Percentiles rank a stretch among this genome's conserved stretches.
These are phyloP conservation scores for Leonotis leonurus DNA, from an alignment of 257 asterid species.

Conservation along the genomic window DNA sequence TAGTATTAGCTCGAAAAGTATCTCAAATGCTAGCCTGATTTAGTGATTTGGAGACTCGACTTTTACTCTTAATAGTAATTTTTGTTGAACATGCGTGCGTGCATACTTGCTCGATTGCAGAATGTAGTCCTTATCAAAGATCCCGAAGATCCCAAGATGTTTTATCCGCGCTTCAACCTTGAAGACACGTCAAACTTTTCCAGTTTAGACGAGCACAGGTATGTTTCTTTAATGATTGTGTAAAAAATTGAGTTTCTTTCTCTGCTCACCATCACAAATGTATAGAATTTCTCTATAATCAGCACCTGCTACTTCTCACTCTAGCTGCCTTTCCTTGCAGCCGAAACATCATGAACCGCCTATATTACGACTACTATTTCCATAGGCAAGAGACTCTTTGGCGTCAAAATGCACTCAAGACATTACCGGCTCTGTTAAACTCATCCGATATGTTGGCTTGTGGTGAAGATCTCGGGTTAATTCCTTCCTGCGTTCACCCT, in stretches of 20 bases:
- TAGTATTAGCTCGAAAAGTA: too few relatives aligned
- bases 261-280: background rate
- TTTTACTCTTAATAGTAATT: too few relatives aligned
- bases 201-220: slow-evolving; percentile 75
- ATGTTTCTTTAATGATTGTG: too few relatives aligned
- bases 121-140: slow-evolving; percentile 77
- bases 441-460: slow-evolving; percentile 98
- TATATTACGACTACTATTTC: slow-evolving; percentile 88
- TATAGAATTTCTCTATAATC: background rate
- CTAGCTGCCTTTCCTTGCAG: slow-evolving; percentile 60
- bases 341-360: slow-evolving; percentile 63
- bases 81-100: too few relatives aligned
- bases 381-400: slow-evolving; percentile 85
- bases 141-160: slow-evolving; percentile 71
- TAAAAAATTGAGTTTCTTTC: background rate
- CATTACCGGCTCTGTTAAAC: slow-evolving; percentile 87
- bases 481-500: slow-evolving; percentile 94
- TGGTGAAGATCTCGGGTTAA: slow-evolving; percentile 96
- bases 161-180: slow-evolving; percentile 89
- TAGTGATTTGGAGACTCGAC: too few relatives aligned
- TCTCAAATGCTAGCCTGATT: too few relatives aligned
- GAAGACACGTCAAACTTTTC: slow-evolving; percentile 79
- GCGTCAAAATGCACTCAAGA: slow-evolving; percentile 90
- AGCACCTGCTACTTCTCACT: too few relatives aligned
- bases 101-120: slow-evolving; percentile 40